These are phyloP conservation scores for Cyberlindnera mrakii DNA, from an alignment of 805 yeast species.

Conservation along the genomic window DNA sequence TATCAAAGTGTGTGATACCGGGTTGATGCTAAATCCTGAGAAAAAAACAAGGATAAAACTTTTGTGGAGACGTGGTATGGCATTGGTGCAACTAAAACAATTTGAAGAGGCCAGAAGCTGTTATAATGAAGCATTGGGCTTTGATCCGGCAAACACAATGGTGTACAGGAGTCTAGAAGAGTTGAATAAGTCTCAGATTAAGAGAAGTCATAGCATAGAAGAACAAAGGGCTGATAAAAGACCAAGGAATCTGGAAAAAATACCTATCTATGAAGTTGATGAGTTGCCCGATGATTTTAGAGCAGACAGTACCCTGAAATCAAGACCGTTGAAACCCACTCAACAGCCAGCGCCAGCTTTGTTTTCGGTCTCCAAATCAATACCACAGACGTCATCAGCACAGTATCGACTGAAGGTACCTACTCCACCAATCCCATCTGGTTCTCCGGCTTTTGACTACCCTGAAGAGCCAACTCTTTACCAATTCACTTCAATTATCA, in stretches of 20 bases:
- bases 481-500: constrained; percentile 39
- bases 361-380: neutral
- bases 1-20: constrained; percentile 42
- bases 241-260: constrained; percentile 13
- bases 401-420: neutral
- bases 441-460: constrained; percentile 2
- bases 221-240: constrained; percentile 33
- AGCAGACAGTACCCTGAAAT: neutral
- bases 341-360: neutral
- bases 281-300: constrained; percentile 34
- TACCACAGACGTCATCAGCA: neutral
- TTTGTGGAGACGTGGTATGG: constrained; percentile 43
- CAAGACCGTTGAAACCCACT: neutral
- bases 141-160: constrained; percentile 36
- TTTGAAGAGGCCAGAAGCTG: constrained; percentile 23
- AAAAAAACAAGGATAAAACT: constrained; percentile 38
- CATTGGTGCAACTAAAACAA: constrained; percentile 27
- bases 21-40: constrained; percentile 31
- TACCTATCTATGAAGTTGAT: constrained; percentile 38
- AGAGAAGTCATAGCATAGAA: constrained; percentile 45
- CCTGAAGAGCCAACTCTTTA: constrained; percentile 46
- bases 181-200: constrained; percentile 19
- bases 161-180: constrained; percentile 31
- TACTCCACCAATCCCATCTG: neutral
- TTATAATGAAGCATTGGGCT: constrained; percentile 30